A percentile compares a stretch with the other conserved stretches of the same genome.
Evolutionary conservation across 2,329 filamentous ascomycete genomes (phyloP).

Genomic region (Stenocarpella maydis): DNA sequence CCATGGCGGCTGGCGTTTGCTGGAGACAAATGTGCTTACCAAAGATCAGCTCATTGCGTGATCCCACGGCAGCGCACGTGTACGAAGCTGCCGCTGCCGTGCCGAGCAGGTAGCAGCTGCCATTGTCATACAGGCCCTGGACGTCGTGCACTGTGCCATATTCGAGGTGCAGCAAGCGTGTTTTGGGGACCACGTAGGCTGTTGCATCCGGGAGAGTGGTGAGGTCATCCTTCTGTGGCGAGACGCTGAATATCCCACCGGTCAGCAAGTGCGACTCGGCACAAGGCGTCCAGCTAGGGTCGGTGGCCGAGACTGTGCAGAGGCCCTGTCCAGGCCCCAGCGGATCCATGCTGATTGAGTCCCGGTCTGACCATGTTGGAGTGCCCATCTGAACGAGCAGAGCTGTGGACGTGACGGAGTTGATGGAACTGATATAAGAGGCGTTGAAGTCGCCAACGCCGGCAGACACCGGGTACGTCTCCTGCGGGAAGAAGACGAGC

Average conservation of each 20-base stretch:
- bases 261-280: slow-evolving; percentile 22
- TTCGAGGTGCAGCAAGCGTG: slow-evolving; percentile 26
- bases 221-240: slow-evolving; percentile 24
- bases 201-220: background rate
- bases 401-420: slow-evolving; percentile 16
- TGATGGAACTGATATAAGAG: slow-evolving; percentile 6
- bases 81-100: slow-evolving; percentile 19
- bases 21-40: background rate
- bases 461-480: slow-evolving; percentile 9
- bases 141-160: slow-evolving; percentile 26
- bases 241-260: slow-evolving; percentile 21
- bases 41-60: slow-evolving; percentile 10
- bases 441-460: slow-evolving; percentile 26
- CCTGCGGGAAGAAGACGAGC: slow-evolving; percentile 28
- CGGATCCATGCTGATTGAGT: slow-evolving; percentile 18
- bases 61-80: slow-evolving; percentile 14
- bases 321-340: slow-evolving; percentile 16
- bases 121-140: slow-evolving; percentile 8
- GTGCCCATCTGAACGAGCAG: slow-evolving; percentile 28
- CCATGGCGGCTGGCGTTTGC: too few species aligned
- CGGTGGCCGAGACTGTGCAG: slow-evolving; percentile 18
- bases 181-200: slow-evolving; percentile 24
- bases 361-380: slow-evolving; percentile 16
- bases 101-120: slow-evolving; percentile 22
- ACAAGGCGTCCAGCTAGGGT: slow-evolving; percentile 21